Conservation (phyloP, 139 green algal genomes). For the Chlamydomonas schloesseri region DNA sequence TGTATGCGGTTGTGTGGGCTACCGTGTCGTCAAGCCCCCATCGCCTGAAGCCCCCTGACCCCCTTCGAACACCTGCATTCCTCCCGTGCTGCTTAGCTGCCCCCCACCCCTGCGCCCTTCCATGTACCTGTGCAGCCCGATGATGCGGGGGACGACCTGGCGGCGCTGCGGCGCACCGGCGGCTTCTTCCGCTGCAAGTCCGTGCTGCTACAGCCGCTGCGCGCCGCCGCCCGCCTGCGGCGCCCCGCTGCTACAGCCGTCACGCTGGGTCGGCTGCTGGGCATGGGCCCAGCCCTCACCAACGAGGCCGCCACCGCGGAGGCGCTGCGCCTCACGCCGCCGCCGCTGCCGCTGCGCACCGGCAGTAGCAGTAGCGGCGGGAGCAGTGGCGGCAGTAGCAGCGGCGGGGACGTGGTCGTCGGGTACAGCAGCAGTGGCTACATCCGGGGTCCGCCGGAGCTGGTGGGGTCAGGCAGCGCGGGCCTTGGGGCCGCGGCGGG, state of each 20-base stretch:
- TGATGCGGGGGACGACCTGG: too few relatives aligned
- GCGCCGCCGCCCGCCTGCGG: neutral
- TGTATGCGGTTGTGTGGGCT: too few relatives aligned
- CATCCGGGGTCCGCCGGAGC: too few relatives aligned
- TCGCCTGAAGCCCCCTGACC: too few relatives aligned
- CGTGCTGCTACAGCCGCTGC: neutral
- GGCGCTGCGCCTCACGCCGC: neutral
- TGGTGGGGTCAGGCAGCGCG: too few relatives aligned
- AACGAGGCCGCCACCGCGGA: neutral
- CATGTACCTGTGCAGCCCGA: too few relatives aligned
- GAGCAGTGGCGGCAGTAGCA: neutral
- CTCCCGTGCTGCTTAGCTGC: too few relatives aligned
- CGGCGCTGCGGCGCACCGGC: neutral
- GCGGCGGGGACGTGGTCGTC: neutral
- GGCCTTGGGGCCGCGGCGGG: too few relatives aligned
- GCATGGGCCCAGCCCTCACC: constrained; percentile 15
- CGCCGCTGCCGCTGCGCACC: neutral
- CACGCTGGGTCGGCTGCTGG: neutral
- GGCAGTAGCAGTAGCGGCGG: neutral
- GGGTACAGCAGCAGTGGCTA: neutral
- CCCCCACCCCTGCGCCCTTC: too few relatives aligned
- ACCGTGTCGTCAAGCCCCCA: too few relatives aligned
- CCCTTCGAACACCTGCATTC: too few relatives aligned
- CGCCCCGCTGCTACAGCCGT: neutral
- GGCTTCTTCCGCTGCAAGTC: neutral